phyloP scores from a whole-genome alignment of 805 yeast species.

The Tetrapisispora nanseiensis region DNA sequence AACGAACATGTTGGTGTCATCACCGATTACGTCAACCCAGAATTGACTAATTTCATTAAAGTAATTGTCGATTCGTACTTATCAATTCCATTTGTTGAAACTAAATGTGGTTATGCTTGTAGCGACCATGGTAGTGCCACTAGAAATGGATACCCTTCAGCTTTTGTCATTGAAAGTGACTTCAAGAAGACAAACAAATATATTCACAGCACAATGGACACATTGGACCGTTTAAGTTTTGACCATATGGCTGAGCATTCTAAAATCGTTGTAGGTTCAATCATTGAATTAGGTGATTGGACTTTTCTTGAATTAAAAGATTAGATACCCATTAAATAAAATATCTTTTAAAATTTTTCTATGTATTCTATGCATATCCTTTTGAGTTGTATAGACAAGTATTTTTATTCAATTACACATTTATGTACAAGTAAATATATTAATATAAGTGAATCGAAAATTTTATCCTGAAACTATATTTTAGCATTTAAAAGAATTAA shows the following conservation, averaged over 20 bases:
- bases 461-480: not conserved
- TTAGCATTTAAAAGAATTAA: not conserved
- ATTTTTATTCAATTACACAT: not conserved
- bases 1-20: slow-evolving; percentile 67
- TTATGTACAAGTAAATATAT: slow-evolving; percentile 2
- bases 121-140: slow-evolving; percentile 86
- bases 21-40: slow-evolving; percentile 52
- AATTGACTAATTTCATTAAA: slow-evolving; percentile 52
- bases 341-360: no score
- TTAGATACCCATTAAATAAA: not conserved
- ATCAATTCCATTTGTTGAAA: slow-evolving; percentile 58
- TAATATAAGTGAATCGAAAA: not conserved
- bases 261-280: slow-evolving; percentile 63
- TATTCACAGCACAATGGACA: slow-evolving; percentile 72
- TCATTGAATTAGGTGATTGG: slow-evolving; percentile 51
- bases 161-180: slow-evolving; percentile 72
- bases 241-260: slow-evolving; percentile 74
- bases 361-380: not conserved
- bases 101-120: slow-evolving; percentile 85
- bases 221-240: slow-evolving; percentile 69
- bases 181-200: slow-evolving; percentile 53
- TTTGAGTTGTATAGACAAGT: not conserved
- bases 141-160: slow-evolving; percentile 74
- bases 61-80: slow-evolving; percentile 53
- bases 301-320: slow-evolving; percentile 6